A percentile compares a stretch with the other conserved stretches of the same genome.
These are phyloP conservation scores for Endogone sp. DNA, from an alignment of 192 early-diverging fungal species.

Conservation along the genomic window DNA sequence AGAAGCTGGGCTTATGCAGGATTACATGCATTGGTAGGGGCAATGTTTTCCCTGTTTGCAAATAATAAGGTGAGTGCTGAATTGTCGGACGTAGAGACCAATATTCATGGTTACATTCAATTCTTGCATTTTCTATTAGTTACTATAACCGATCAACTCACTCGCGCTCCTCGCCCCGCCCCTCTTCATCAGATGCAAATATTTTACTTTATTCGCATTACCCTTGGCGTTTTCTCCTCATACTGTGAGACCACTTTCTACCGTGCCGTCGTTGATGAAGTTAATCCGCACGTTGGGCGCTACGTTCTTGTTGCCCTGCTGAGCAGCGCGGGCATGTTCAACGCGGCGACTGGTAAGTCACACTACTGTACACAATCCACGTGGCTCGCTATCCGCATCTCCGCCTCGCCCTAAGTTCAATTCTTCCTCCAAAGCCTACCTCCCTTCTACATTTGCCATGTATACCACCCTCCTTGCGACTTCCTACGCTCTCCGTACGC, in stretches of 20 bases:
- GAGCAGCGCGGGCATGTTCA: conserved; percentile 84
- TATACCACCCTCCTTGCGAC: conserved; percentile 72
- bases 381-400: not conserved
- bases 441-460: conserved; percentile 96
- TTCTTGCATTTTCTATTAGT: conserved; percentile 12
- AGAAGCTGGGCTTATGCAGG: conserved; percentile 82
- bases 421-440: conserved; percentile 48
- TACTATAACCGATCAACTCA: not conserved
- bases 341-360: conserved; percentile 64
- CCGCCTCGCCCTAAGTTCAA: no score
- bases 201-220: conserved; percentile 72
- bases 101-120: conserved; percentile 5
- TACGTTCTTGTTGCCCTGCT: conserved; percentile 60
- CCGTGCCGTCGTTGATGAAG: conserved; percentile 48
- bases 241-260: conserved; percentile 71
- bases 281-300: conserved; percentile 63
- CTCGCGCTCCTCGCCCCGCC: not conserved
- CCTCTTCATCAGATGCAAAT: conserved; percentile 48
- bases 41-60: conserved; percentile 37
- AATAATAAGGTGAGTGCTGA: conserved; percentile 31
- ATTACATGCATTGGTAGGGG: conserved; percentile 48
- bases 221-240: conserved; percentile 58
- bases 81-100: conserved; percentile 3
- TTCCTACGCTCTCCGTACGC: conserved; percentile 57
- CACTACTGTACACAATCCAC: not conserved